Conservation (phyloP, 129 eudicot species). For the Erigeron canadensis region DNA sequence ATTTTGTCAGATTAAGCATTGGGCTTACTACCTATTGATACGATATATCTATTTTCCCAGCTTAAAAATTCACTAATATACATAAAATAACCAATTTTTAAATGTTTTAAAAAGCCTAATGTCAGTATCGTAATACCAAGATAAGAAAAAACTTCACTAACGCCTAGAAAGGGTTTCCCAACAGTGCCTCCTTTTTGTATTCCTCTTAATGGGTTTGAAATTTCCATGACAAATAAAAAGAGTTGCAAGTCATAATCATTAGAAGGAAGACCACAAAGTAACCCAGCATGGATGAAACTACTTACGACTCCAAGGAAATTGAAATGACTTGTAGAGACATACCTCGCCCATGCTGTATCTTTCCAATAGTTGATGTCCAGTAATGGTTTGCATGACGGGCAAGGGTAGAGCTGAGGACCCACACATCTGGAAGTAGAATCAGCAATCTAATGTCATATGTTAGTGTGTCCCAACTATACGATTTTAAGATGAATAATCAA, state of each 20-base stretch:
- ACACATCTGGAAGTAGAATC: constrained; percentile 56
- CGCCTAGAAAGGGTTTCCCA: too few relatives aligned
- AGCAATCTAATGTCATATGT: background rate
- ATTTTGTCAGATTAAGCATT: too few relatives aligned
- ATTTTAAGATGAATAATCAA: background rate
- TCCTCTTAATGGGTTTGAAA: constrained; percentile 91
- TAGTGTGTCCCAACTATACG: background rate
- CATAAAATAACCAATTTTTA: too few relatives aligned
- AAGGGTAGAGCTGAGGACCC: constrained; percentile 99
- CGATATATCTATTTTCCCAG: too few relatives aligned
- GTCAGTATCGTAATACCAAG: too few relatives aligned
- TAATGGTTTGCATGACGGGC: constrained; percentile 87
- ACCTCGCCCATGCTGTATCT: constrained; percentile 99
- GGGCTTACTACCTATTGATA: too few relatives aligned
- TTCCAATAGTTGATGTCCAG: constrained; percentile 87
- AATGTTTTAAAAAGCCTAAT: too few relatives aligned
- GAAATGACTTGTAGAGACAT: constrained; percentile 19
- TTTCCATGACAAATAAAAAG: constrained; percentile 55
- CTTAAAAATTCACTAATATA: too few relatives aligned
- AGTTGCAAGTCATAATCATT: background rate
- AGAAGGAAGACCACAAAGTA: constrained; percentile 14
- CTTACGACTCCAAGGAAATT: background rate
- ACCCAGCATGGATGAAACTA: background rate
- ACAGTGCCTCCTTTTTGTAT: constrained; percentile 90
- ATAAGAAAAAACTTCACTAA: too few relatives aligned